Percentiles rank a stretch among this genome's conserved stretches.
These are phyloP conservation scores for Clitopilus passeckerianus DNA, from an alignment of 768 basidiomycete genomes.

Conservation along the genomic window DNA sequence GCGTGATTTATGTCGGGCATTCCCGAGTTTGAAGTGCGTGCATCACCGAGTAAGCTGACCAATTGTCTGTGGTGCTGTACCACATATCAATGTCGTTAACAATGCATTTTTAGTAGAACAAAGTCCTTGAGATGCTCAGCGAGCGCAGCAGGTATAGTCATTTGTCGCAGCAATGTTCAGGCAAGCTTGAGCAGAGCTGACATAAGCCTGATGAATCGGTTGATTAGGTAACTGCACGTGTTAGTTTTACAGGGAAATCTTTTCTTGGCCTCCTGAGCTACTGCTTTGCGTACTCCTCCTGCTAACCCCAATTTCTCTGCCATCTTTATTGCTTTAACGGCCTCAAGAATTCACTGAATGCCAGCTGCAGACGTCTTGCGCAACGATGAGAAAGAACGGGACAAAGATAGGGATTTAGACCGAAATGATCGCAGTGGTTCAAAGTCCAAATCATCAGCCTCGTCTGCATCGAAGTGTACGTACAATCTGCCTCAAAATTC, in stretches of 20 bases:
- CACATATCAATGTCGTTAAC: neutral
- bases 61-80: neutral
- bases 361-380: conserved; percentile 11
- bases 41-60: neutral
- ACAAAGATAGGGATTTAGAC: conserved; percentile 8
- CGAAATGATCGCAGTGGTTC: conserved; percentile 13
- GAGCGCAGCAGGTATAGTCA: too few species aligned
- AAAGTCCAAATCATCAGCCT: conserved; percentile 13
- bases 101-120: neutral
- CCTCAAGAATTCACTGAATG: conserved; percentile 8
- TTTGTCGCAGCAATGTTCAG: neutral
- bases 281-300: conserved; percentile 10
- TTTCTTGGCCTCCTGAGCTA: conserved; percentile 22
- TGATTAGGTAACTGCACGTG: conserved; percentile 21
- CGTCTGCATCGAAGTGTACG: conserved; percentile 16
- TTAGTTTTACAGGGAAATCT: conserved; percentile 30
- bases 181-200: neutral
- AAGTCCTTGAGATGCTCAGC: too few species aligned
- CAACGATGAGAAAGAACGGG: conserved; percentile 15
- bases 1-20: neutral
- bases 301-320: conserved; percentile 1
- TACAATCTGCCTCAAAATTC: neutral
- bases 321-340: neutral
- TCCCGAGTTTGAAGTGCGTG: neutral
- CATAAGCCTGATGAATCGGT: neutral